Percentiles rank a stretch among this genome's conserved stretches.
These are phyloP conservation scores for Yarrowia yakushimensis DNA, from an alignment of 805 yeast species.

Conservation along the genomic window DNA sequence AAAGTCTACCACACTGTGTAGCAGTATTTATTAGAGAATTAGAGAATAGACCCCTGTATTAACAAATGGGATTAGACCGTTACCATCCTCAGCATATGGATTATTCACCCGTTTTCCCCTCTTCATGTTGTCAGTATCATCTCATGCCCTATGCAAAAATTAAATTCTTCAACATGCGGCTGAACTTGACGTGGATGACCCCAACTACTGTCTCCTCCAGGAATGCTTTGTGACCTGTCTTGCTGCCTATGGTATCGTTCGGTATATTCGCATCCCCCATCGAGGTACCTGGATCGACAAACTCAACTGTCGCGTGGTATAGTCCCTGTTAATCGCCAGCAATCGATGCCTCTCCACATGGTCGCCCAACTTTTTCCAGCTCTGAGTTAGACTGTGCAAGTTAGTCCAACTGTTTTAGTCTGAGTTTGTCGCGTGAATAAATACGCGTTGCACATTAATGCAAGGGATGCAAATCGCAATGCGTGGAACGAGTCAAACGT, in stretches of 20 bases:
- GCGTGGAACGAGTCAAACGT: too few relatives aligned
- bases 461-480: not conserved
- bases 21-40: conserved; percentile 21
- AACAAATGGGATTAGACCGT: not conserved
- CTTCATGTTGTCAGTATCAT: not conserved
- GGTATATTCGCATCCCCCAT: too few relatives aligned
- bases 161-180: not conserved
- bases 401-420: not conserved
- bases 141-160: not conserved
- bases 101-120: too few relatives aligned
- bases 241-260: too few relatives aligned
- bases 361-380: not conserved
- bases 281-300: not conserved
- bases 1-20: conserved; percentile 20
- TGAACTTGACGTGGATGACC: not conserved
- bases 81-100: too few relatives aligned
- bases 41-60: not conserved
- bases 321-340: not conserved
- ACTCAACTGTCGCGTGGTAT: not conserved
- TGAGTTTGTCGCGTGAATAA: not conserved
- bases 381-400: not conserved
- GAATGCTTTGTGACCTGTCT: too few relatives aligned
- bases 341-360: not conserved
- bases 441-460: not conserved
- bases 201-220: too few relatives aligned